Base-by-base conservation (phyloP, 805 yeast species). In the Wickerhamomyces ciferrii region DNA sequence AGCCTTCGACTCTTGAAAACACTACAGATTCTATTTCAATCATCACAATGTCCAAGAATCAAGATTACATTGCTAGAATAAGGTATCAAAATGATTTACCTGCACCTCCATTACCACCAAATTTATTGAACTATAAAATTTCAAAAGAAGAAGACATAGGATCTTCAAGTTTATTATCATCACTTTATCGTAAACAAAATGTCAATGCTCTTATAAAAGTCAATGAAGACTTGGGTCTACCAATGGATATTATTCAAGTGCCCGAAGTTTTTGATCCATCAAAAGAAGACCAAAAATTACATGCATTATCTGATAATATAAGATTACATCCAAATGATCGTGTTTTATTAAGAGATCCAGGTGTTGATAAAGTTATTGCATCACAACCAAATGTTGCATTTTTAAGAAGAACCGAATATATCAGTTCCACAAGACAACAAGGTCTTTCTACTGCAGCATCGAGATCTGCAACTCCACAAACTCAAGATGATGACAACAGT, bases 401-500 rank as follows among this genome's bases (percentile, higher is more conserved):
- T 67, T 74, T 92, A 62, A 83, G 97, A 70, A 82, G 98, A 69
- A 92, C 99, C 0, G 98, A 94, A 62, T 92, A 92, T 63, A 85
- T 89, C 32, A 57, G 53, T 2, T 50, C 57, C 4, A 52, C 37
- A 25, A 47, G 25, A 27, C 29, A 35, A 41, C 27, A 15, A 17
- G 36, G 14, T 32, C n/a, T 29, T 7, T 23, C 42, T 2, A 7
- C 10, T 5, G 47, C 48, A 40, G 52, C 67, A 2, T 48, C 59
- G 6, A 51, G 55, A 45, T 50, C 55, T 13, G 44, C 43, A 5
- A 51, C 54, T 1, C 51, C 56, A 19, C 14, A 45, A 19, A 15
- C 20, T 13, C 13, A 35, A 18, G 23, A 21, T 58, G 27, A 21
- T 59, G 8, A 68, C 62, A 35, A 42, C 36, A 82, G 53, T 56